Percentiles rank a stretch among this genome's conserved stretches.
Conservation (phyloP, 345 rosid species). For the Erodium maritimum region DNA sequence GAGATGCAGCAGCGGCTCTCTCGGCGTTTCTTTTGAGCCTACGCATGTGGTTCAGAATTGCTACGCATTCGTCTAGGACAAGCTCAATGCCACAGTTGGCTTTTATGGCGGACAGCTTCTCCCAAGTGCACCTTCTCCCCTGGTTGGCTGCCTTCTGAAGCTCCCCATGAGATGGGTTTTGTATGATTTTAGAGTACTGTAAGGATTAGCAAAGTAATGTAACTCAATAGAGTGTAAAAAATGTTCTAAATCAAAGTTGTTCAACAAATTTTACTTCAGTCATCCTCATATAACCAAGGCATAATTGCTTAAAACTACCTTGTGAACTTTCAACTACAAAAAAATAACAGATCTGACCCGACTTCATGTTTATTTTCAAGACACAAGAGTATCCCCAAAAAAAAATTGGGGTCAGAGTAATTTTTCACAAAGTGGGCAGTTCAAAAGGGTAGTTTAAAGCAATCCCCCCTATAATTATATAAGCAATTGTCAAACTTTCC, state of each 20-base stretch:
- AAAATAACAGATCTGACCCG: too few relatives aligned
- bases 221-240: background rate
- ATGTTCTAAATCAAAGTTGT: background rate
- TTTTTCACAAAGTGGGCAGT: too few relatives aligned
- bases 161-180: constrained; percentile 66
- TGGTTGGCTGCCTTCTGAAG: constrained; percentile 84
- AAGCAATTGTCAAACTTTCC: too few relatives aligned
- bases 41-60: constrained; percentile 89
- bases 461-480: too few relatives aligned
- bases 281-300: too few relatives aligned
- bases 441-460: too few relatives aligned
- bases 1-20: constrained; percentile 77
- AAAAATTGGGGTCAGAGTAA: too few relatives aligned
- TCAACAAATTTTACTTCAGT: background rate
- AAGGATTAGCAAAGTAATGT: background rate
- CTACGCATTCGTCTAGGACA: constrained; percentile 96
- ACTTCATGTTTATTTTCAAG: too few relatives aligned
- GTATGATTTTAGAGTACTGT: constrained; percentile 74
- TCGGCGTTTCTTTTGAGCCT: constrained; percentile 84
- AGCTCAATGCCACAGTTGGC: constrained; percentile 94
- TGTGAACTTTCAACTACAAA: too few relatives aligned
- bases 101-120: constrained; percentile 94
- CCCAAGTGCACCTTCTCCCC: constrained; percentile 99
- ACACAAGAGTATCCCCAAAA: too few relatives aligned
- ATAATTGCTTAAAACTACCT: too few relatives aligned